Percentiles rank a stretch among this genome's conserved stretches.
Conservation (phyloP, 306 rosid genomes). For the Prinsepia uniflora region DNA sequence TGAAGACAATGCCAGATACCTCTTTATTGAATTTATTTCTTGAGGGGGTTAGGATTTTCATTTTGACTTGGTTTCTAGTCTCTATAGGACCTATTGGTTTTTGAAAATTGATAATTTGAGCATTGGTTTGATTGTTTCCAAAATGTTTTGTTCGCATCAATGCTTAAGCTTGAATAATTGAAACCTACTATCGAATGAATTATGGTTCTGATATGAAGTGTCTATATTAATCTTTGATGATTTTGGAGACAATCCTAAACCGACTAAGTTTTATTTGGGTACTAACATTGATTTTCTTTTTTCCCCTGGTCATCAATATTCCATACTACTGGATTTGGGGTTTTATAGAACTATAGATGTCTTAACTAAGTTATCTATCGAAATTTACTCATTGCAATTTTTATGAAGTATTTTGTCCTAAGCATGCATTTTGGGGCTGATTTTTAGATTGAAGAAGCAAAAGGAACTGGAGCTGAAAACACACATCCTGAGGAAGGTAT, state of each 20-base stretch:
- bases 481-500: constrained; percentile 44
- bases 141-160: neutral
- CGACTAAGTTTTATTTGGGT: neutral
- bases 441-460: constrained; percentile 52
- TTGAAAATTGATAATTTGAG: neutral
- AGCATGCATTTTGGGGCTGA: neutral
- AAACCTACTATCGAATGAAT: neutral
- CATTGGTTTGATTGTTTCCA: neutral
- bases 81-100: neutral
- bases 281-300: neutral
- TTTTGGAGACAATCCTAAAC: neutral
- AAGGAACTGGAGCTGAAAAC: constrained; percentile 34
- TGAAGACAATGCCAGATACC: neutral
- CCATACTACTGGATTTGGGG: neutral
- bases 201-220: neutral
- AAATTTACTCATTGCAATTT: too few species aligned
- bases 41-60: neutral
- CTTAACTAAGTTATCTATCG: neutral
- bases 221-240: neutral
- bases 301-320: neutral
- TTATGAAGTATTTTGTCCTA: too few species aligned
- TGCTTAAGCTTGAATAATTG: neutral
- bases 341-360: neutral
- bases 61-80: neutral
- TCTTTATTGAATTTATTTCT: neutral